phyloP scores from a whole-genome alignment of 1,284 basidiomycete species.

The Pyrrhoderma lamaoense region DNA sequence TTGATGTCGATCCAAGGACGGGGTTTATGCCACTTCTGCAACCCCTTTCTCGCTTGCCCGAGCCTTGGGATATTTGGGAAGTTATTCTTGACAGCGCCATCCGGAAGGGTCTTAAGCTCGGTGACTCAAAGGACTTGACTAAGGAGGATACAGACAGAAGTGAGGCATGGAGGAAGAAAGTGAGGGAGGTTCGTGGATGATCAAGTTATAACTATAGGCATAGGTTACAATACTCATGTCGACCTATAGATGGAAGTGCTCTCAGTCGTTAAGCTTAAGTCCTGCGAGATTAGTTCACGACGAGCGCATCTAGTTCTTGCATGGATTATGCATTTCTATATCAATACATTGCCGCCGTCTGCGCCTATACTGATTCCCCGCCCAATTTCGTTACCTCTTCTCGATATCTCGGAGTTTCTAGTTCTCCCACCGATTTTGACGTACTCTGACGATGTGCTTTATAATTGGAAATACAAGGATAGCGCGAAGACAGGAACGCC shows the following conservation, averaged over 20 bases:
- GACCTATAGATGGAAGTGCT: slow-evolving; percentile 41
- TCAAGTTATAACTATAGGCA: background rate
- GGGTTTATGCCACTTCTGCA: slow-evolving; percentile 87
- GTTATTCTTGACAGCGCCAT: slow-evolving; percentile 45
- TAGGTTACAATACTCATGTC: background rate
- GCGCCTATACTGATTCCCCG: slow-evolving; percentile 59
- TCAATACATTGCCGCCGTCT: slow-evolving; percentile 62
- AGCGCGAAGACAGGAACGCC: slow-evolving; percentile 12
- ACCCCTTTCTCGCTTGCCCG: slow-evolving; percentile 58
- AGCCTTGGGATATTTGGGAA: slow-evolving; percentile 70
- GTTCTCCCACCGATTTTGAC: slow-evolving; percentile 87
- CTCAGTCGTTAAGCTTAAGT: slow-evolving; percentile 41
- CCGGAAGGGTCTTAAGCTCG: slow-evolving; percentile 45
- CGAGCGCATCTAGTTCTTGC: slow-evolving; percentile 81
- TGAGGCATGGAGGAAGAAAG: slow-evolving; percentile 51
- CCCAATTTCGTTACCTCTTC: slow-evolving; percentile 70
- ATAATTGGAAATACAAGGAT: slow-evolving; percentile 71
- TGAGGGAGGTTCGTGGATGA: slow-evolving; percentile 41
- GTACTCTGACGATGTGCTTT: slow-evolving; percentile 90
- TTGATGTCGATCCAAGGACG: slow-evolving; percentile 86
- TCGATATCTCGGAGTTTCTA: slow-evolving; percentile 69
- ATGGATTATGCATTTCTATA: slow-evolving; percentile 85
- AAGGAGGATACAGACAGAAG: slow-evolving; percentile 32
- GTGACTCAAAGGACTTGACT: slow-evolving; percentile 39
- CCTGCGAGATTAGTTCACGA: slow-evolving; percentile 62